Base-by-base conservation (phyloP, 73 alveolate genomes). In the Chromera velia region DNA sequence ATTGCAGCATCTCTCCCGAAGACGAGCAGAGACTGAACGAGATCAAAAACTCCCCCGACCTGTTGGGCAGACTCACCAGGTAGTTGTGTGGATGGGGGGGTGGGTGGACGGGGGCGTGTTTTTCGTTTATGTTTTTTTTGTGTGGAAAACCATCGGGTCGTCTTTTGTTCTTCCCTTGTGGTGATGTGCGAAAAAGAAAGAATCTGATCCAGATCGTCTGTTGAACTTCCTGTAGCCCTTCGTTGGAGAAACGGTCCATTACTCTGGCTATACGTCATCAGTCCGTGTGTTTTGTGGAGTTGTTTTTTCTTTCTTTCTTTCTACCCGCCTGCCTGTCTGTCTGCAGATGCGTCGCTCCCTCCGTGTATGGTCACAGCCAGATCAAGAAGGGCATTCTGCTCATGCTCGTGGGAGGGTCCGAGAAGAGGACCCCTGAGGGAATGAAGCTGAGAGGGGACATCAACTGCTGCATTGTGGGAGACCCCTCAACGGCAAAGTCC, bases 401-500 rank as follows among this genome's bases (percentile, higher is more conserved):
- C 80, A 91, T 94, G 98, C 88, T 97, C 76, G 86, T 79, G 40
- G 86, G 85, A 32, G 32, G 48, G 69, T 32, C 0, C 55, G 55
- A 95, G 84, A 96, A 97, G 84, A 89, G 85, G 45, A 95, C 99
- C 29, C 47, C 65, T 31, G 99, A 95, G 83, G 99, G 99, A 34
- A 96, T 95, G 47, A 95, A 97, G 88, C 90, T 97, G 32, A 91
- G 99, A 83, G 99, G 99, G 45, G 99, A 97, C 82, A 84, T 97
- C 81, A 97, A 97, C 80, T 88, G 94, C 68, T 95, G 99, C 79
- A 73, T 97, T 75, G 97, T 97, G 10, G 99, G 99, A 10, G 99
- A 97, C 81, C 99, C 99, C 0, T 90, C 99, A 0, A 97, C 99
- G 30, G 99, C 99, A 28, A 97, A 97, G 86, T 86, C 96, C 32